Conservation (phyloP, 352 stramenopile species). For the Globisporangium ultimum region DNA sequence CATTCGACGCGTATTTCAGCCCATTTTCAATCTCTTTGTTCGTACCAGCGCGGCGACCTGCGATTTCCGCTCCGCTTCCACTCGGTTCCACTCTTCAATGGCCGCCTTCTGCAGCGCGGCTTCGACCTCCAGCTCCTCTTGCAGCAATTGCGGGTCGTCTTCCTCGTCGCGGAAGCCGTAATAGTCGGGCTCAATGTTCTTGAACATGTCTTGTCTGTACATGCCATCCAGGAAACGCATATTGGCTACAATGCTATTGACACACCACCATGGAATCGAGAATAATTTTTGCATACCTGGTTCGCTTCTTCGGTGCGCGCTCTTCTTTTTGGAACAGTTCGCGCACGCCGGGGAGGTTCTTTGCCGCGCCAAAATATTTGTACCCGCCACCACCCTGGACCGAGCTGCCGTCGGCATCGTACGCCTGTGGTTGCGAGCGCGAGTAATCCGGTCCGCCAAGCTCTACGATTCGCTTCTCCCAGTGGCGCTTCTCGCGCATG, state of each 20-base stretch:
- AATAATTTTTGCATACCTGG: constrained; percentile 1
- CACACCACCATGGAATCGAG: background rate
- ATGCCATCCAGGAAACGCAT: background rate
- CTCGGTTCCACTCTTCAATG: constrained; percentile 53
- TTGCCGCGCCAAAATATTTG: constrained; percentile 97
- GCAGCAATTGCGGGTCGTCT: constrained; percentile 41
- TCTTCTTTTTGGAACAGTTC: constrained; percentile 92
- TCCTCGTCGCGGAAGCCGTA: constrained; percentile 74
- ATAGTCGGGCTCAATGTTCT: constrained; percentile 87
- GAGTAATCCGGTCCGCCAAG: constrained; percentile 90
- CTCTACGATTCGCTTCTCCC: constrained; percentile 85
- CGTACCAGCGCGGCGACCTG: constrained; percentile 37
- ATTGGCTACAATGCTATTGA: background rate
- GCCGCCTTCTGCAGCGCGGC: constrained; percentile 40
- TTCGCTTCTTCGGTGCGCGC: constrained; percentile 51
- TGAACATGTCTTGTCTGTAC: constrained; percentile 82
- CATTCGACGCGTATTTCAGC: background rate
- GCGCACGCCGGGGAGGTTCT: constrained; percentile 93
- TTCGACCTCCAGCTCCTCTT: constrained; percentile 46
- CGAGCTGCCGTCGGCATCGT: constrained; percentile 67
- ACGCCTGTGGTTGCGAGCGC: constrained; percentile 71
- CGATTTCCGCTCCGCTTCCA: constrained; percentile 34
- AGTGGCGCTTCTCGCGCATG: constrained; percentile 91
- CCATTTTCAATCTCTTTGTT: background rate
- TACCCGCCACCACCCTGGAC: constrained; percentile 84